Evolutionary conservation across 2,329 filamentous ascomycete species (phyloP).

Genomic region (Cercospora canescens): DNA sequence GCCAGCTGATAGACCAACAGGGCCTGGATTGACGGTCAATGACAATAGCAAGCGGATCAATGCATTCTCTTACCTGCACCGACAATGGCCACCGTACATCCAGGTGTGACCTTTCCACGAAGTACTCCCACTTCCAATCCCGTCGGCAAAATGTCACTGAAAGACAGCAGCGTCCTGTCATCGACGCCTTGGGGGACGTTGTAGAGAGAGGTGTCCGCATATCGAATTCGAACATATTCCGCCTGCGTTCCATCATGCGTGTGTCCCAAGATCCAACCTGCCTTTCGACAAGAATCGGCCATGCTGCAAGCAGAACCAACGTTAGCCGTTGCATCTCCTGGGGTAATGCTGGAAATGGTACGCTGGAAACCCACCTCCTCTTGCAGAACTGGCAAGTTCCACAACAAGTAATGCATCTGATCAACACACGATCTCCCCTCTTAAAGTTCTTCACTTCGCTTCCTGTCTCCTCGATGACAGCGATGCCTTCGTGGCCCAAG

Average conservation of each 20-base stretch:
- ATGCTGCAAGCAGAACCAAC: constrained; percentile 41
- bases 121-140: constrained; percentile 57
- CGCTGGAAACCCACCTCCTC: constrained; percentile 14
- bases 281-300: constrained; percentile 54
- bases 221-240: constrained; percentile 57
- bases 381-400: constrained; percentile 54
- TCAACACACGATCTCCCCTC: constrained; percentile 53
- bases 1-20: constrained; percentile 57
- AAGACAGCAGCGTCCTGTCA: constrained; percentile 48
- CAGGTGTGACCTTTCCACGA: constrained; percentile 54
- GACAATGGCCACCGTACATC: constrained; percentile 55
- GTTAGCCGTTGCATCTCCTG: neutral
- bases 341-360: too few species aligned
- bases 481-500: constrained; percentile 57
- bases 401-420: constrained; percentile 49
- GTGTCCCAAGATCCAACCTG: constrained; percentile 58
- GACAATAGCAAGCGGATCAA: neutral
- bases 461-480: constrained; percentile 49
- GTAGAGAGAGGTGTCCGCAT: constrained; percentile 53
- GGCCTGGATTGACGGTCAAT: constrained; percentile 38
- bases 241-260: constrained; percentile 56
- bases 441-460: constrained; percentile 48
- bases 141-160: constrained; percentile 60
- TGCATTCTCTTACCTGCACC: constrained; percentile 39
- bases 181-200: constrained; percentile 45